Evolutionary conservation across 2,329 filamentous ascomycete genomes (phyloP), one percentile per base, ranked within the genome.

Genomic region (Dactylonectria macrodidyma): DNA sequence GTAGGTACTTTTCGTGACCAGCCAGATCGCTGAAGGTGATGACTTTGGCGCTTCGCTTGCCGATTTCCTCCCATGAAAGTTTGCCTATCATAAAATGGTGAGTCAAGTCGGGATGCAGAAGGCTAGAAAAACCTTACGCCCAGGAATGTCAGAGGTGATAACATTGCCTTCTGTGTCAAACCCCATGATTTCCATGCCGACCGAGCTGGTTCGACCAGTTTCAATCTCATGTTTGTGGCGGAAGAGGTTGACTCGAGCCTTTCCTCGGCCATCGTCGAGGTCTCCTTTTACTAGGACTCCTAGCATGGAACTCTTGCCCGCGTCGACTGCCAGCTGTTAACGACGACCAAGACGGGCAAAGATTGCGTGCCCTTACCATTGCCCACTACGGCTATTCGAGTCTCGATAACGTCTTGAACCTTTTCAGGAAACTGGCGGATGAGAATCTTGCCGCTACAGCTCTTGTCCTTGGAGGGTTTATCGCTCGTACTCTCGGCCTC

Each of bases 141-240:
- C 95, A 2, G 95, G 93, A 0, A 92, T 92, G 66, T 92, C 92
- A 46, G 93, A 95, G 16, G 91, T 89, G 16, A 98, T 89, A 33
- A 97, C 92, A 30, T 95, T 90, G 33, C 96, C 95, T 62, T 89
- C 88, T 58, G 92, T 94, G 80, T 98, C 95, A 75, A 98, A 99
- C 2, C 96, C 96, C 92, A 98, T 95, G 69, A 98, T 98, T 81
- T 99, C 96, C 95, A 98, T 97, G 48, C 96, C 95, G 0, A 99
- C 96, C 0, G 95, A 98, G 78, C 94, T 97, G 10, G 96, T 99
- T 72, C 96, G 89, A 1, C 96, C 96, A 54, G 93, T 96, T 82
- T 99, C 96, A 47, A 98, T 93, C 82, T 99, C 96, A 78, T 99
- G 96, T 82, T 99, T 98, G 81, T 99, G 96, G 16, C 96, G 90